Evolutionary conservation across 345 rosid genomes (phyloP), one percentile per base, ranked within the genome.

Genomic region (Clarkia xantiana): DNA sequence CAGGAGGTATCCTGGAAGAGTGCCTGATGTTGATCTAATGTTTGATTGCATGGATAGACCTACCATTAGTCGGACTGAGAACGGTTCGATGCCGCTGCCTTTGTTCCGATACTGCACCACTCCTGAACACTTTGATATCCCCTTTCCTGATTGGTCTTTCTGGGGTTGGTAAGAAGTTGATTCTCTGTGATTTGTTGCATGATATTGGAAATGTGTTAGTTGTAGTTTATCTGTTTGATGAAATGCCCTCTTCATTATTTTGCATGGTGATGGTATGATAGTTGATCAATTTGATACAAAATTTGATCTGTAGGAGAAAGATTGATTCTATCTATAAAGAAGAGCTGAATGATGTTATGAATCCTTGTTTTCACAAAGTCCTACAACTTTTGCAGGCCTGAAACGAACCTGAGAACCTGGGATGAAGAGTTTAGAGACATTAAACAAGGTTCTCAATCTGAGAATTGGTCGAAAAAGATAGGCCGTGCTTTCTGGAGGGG

Each of bases 41-140:
- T 83, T 90, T 66, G 95, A 90, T 75, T 90, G 97, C 29, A 90
- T 90, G 97, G 95, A 90, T 52, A 86, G 71, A 74, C 97, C 97
- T 10, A 71, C 51, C 22, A 53, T 90, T 43, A 74, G 70, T 61
- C 58, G 67, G 58, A 73, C 69, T 0, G 77, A 72, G 14, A 76
- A 76, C 44, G 60, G 25, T 16, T 57, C 84, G 0, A 52, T 77
- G 22, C 95, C 94, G 2, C 54, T 71, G 54, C 95, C 95, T 0
- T 57, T 90, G 49, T 90, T 90, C 51, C 78, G 97, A 14, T 90
- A 86, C 56, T 83, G 95, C 57, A 81, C 97, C 8, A 86, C 80
- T 6, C 67, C 73, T 14, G 66, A 65, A 55, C 82, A 86, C 65
- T 77, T 81, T 47, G 97, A 90, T 59, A 86, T 90, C 59, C 94